Evolutionary conservation across 106 monocot genomes (phyloP).

Genomic region (Dioscorea dumetorum): DNA sequence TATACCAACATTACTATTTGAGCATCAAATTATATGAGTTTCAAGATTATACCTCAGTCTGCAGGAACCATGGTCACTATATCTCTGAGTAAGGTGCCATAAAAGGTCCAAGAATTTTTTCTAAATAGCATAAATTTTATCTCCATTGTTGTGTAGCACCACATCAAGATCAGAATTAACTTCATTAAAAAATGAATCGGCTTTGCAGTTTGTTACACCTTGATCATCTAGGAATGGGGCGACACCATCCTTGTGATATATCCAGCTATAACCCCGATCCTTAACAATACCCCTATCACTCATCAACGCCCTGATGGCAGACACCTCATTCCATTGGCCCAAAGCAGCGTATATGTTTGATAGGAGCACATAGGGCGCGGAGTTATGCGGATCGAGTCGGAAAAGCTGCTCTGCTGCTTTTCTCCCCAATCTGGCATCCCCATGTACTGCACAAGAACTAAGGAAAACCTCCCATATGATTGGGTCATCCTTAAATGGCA

Average conservation of each 20-base stretch:
- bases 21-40: no score
- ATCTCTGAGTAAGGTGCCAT: no score
- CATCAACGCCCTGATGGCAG: slow-evolving; percentile 64
- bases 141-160: no score
- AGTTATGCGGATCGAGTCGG: slow-evolving; percentile 50
- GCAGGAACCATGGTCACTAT: no score
- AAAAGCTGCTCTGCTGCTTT: slow-evolving; percentile 74
- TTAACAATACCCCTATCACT: slow-evolving; percentile 49
- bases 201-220: no score
- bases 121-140: no score
- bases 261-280: slow-evolving; percentile 82
- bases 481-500: slow-evolving; percentile 66
- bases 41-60: no score
- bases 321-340: slow-evolving; percentile 52
- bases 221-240: slow-evolving; percentile 62
- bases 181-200: no score
- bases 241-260: slow-evolving; percentile 43
- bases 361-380: slow-evolving; percentile 76
- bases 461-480: slow-evolving; percentile 94
- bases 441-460: slow-evolving; percentile 70
- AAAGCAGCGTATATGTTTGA: slow-evolving; percentile 75
- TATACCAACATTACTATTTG: no score
- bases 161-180: no score
- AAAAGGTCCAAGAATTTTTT: no score
- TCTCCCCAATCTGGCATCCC: slow-evolving; percentile 52